These are phyloP conservation scores for Curvularia lunata DNA, from an alignment of 2,329 filamentous ascomycete genomes.

Conservation along the genomic window DNA sequence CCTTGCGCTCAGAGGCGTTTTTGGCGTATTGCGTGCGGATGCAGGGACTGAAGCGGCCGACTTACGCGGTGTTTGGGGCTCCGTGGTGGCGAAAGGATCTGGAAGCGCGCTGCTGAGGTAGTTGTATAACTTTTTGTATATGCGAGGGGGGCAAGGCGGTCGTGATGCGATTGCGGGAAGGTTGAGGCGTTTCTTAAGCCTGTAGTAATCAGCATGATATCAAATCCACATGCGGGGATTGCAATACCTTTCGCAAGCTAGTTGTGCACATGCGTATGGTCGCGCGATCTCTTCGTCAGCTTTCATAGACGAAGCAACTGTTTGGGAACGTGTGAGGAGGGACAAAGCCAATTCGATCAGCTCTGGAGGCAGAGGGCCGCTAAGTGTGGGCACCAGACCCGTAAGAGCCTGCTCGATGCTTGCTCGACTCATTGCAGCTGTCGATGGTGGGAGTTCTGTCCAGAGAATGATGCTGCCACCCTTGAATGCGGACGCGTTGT, in stretches of 20 bases:
- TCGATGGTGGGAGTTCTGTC: not conserved
- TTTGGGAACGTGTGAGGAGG: slow-evolving; percentile 46
- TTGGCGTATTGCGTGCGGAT: slow-evolving; percentile 35
- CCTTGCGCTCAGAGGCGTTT: slow-evolving; percentile 30
- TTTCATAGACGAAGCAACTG: slow-evolving; percentile 56
- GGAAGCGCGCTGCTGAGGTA: slow-evolving; percentile 79
- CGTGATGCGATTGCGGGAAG: slow-evolving; percentile 44
- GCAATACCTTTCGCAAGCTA: slow-evolving; percentile 85
- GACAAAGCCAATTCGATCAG: slow-evolving; percentile 43
- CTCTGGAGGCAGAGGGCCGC: slow-evolving; percentile 42
- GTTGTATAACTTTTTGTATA: slow-evolving; percentile 83
- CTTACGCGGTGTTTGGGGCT: slow-evolving; percentile 44
- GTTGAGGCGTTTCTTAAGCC: slow-evolving; percentile 65
- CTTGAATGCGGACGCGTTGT: slow-evolving; percentile 13
- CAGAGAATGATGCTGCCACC: not conserved
- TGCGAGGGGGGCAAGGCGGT: slow-evolving; percentile 46
- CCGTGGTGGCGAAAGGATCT: slow-evolving; percentile 35
- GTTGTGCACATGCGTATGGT: slow-evolving; percentile 47
- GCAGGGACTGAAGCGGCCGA: slow-evolving; percentile 25
- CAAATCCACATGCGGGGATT: not conserved
- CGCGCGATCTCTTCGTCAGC: slow-evolving; percentile 47
- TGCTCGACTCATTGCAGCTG: slow-evolving; percentile 26
- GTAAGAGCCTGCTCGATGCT: slow-evolving; percentile 43
- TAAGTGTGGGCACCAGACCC: slow-evolving; percentile 53
- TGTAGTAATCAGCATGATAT: slow-evolving; percentile 51